A percentile compares a stretch with the other conserved stretches of the same genome.
Conservation (phyloP, 257 asterid genomes). For the Avicennia marina region DNA sequence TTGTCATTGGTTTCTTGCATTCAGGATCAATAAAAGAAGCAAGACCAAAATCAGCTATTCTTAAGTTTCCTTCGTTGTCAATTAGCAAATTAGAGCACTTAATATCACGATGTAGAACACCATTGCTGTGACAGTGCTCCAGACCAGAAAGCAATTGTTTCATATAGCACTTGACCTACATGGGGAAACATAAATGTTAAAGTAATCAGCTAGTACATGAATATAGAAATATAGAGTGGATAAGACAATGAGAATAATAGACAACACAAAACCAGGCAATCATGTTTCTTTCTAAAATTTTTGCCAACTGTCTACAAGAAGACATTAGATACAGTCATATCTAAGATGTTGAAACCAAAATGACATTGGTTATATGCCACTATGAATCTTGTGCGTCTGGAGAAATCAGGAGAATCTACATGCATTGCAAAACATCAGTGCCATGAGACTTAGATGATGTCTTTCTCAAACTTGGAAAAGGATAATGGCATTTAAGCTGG, state of each 20-base stretch:
- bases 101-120: slow-evolving; percentile 84
- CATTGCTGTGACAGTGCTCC: slow-evolving; percentile 82
- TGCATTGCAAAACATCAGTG: too few relatives aligned
- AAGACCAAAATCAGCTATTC: slow-evolving; percentile 90
- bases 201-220: slow-evolving; percentile 4
- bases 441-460: too few relatives aligned
- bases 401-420: too few relatives aligned
- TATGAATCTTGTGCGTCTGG: too few relatives aligned
- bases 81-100: slow-evolving; percentile 88
- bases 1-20: slow-evolving; percentile 66
- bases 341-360: too few relatives aligned
- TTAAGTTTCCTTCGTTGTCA: slow-evolving; percentile 60
- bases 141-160: slow-evolving; percentile 80
- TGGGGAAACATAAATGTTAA: slow-evolving; percentile 12
- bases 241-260: not conserved
- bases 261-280: not conserved
- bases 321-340: too few relatives aligned
- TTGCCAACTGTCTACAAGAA: too few relatives aligned
- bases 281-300: too few relatives aligned
- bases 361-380: too few relatives aligned
- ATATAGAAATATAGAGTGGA: not conserved
- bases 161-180: slow-evolving; percentile 85
- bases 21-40: slow-evolving; percentile 69
- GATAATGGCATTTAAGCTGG: too few relatives aligned
- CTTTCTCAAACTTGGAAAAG: too few relatives aligned